phyloP scores from a whole-genome alignment of 1,139 yeast species.

The Saccharomycopsis hybrid region DNA sequence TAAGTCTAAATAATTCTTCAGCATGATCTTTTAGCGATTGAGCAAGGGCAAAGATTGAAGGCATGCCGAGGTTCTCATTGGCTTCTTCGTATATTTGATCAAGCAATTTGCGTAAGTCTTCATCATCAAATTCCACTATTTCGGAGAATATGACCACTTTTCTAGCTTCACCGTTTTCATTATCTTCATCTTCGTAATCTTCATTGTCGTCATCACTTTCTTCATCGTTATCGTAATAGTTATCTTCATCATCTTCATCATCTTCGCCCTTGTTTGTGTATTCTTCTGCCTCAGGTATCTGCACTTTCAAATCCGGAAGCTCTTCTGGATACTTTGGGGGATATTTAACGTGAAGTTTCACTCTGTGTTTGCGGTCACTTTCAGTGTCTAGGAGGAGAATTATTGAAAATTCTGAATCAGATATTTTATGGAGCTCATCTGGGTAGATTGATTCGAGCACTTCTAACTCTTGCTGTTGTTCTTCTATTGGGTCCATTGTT shows the following conservation, averaged over 20 bases:
- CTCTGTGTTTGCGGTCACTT: slow-evolving; percentile 44
- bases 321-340: slow-evolving; percentile 70
- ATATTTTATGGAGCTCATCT: slow-evolving; percentile 56
- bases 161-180: slow-evolving; percentile 33
- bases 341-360: slow-evolving; percentile 53
- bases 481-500: slow-evolving; percentile 67
- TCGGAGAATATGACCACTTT: slow-evolving; percentile 51
- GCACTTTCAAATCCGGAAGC: slow-evolving; percentile 47
- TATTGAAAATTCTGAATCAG: slow-evolving; percentile 43
- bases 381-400: slow-evolving; percentile 51
- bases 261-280: slow-evolving; percentile 27
- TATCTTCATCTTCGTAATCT: slow-evolving; percentile 41
- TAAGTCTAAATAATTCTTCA: slow-evolving; percentile 55
- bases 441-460: slow-evolving; percentile 88
- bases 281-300: slow-evolving; percentile 31
- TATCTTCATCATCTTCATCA: slow-evolving; percentile 26
- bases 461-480: slow-evolving; percentile 74
- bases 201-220: slow-evolving; percentile 38
- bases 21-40: slow-evolving; percentile 75
- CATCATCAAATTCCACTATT: slow-evolving; percentile 41
- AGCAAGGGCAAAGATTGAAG: slow-evolving; percentile 74
- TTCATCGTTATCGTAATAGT: slow-evolving; percentile 34
- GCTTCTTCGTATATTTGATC: slow-evolving; percentile 53
- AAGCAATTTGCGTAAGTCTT: slow-evolving; percentile 39
- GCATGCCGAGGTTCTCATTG: slow-evolving; percentile 74